Evolutionary conservation across 306 rosid genomes (phyloP).

Genomic region (Pachyrhizus erosus): DNA sequence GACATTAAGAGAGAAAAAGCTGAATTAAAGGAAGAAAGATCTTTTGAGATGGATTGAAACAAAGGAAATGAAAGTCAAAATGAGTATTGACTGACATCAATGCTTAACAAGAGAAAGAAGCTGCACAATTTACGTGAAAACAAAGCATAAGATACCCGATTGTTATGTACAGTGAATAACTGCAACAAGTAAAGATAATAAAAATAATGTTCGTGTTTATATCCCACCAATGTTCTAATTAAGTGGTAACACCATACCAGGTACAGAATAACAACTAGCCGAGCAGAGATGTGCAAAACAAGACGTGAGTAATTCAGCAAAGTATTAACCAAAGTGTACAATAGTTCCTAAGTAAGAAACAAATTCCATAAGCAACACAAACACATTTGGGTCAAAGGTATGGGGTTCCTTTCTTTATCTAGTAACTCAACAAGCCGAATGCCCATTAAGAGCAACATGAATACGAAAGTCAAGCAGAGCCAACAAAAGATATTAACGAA

Average conservation of each 20-base stretch:
- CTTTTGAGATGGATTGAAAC: not conserved
- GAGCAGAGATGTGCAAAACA: not conserved
- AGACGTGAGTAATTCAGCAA: conserved; percentile 6
- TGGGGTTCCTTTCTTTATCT: not conserved
- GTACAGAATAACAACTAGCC: not conserved
- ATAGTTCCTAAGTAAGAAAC: not conserved
- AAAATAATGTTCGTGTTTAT: not conserved
- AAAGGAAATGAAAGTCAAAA: not conserved
- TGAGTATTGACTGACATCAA: not conserved
- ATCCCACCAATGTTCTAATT: not conserved
- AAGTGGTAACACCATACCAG: not conserved
- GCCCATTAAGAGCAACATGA: conserved; percentile 4
- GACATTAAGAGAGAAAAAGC: conserved; percentile 4
- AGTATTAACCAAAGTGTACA: not conserved
- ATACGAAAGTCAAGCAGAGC: not conserved
- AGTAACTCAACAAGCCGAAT: conserved; percentile 3
- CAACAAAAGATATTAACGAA: not conserved
- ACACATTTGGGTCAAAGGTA: conserved; percentile 31
- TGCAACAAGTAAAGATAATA: not conserved
- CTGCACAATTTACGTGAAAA: conserved; percentile 7
- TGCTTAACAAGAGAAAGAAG: not conserved
- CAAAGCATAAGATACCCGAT: not conserved
- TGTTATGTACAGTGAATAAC: not conserved
- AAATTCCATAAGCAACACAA: conserved; percentile 14
- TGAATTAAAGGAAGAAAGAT: conserved; percentile 4